Evolutionary conservation across 2,329 filamentous ascomycete genomes (phyloP).

Genomic region (Shiraia bambusicola): DNA sequence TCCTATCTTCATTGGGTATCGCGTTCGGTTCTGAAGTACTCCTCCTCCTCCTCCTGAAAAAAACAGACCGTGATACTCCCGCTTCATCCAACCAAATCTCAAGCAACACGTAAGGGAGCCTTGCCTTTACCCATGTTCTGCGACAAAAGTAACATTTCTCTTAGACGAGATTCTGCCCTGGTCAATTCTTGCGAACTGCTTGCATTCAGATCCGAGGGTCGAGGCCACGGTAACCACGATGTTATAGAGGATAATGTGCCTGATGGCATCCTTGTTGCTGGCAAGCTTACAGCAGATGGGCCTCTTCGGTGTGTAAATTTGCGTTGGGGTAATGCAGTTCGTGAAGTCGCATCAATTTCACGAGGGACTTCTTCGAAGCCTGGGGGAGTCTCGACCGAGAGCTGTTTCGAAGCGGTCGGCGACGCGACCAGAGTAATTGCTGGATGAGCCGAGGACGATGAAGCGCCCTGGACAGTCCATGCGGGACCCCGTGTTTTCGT

Average conservation of each 20-base stretch:
- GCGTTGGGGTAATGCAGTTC: conserved; percentile 13
- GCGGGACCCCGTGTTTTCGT: conserved; percentile 21
- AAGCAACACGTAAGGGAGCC: conserved; percentile 25
- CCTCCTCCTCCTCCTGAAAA: no score
- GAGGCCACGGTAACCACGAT: conserved; percentile 42
- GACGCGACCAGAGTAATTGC: conserved; percentile 36
- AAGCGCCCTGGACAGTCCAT: conserved; percentile 32
- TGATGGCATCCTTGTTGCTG: conserved; percentile 24
- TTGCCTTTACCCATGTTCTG: conserved; percentile 32
- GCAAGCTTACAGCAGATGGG: conserved; percentile 24
- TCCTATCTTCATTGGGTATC: no score
- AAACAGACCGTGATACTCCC: neutral
- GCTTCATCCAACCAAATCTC: neutral
- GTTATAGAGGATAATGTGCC: conserved; percentile 34
- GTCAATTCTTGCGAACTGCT: conserved; percentile 27
- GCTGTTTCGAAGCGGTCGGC: conserved; percentile 40
- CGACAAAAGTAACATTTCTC: conserved; percentile 34
- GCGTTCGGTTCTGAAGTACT: no score
- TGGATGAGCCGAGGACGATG: conserved; percentile 28
- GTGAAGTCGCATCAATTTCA: conserved; percentile 6
- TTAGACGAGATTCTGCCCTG: conserved; percentile 34
- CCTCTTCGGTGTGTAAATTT: conserved; percentile 23
- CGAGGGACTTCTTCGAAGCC: conserved; percentile 26
- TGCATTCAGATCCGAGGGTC: conserved; percentile 17
- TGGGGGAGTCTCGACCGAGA: conserved; percentile 36